These are phyloP conservation scores for Trypanosoma brucei DNA, from an alignment of 208 protist genomes.

Conservation along the genomic window DNA sequence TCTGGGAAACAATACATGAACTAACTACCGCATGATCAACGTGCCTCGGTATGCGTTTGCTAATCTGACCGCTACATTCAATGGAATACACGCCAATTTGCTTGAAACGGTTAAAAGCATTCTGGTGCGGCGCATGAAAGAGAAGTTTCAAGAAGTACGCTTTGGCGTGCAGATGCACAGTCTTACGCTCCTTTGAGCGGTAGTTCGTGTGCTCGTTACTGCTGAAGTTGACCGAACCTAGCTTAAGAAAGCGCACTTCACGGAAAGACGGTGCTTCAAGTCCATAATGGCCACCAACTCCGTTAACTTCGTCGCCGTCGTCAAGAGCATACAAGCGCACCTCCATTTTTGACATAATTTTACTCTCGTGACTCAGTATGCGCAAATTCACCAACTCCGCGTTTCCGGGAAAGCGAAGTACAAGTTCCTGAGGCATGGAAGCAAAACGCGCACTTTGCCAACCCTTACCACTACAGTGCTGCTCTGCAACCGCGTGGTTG, in stretches of 20 bases:
- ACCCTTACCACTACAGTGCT: conserved; percentile 20
- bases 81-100: conserved; percentile 87
- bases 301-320: conserved; percentile 8
- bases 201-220: conserved; percentile 75
- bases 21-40: conserved; percentile 12
- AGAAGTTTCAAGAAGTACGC: conserved; percentile 88
- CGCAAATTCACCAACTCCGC: conserved; percentile 79
- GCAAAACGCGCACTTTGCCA: conserved; percentile 74
- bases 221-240: conserved; percentile 80
- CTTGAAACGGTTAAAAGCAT: conserved; percentile 57
- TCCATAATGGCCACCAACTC: conserved; percentile 22
- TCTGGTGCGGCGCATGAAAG: conserved; percentile 65
- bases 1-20: not conserved
- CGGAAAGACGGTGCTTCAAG: conserved; percentile 56
- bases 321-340: conserved; percentile 65
- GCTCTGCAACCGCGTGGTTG: not conserved
- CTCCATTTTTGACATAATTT: conserved; percentile 84
- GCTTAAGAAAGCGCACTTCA: conserved; percentile 60
- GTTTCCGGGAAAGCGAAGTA: conserved; percentile 84
- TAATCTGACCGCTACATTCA: conserved; percentile 52
- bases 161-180: conserved; percentile 75
- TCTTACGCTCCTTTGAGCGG: conserved; percentile 86
- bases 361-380: conserved; percentile 80
- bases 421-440: conserved; percentile 75
- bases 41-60: conserved; percentile 17